These are phyloP conservation scores for Fusarium dlaminii DNA, from an alignment of 2,329 filamentous ascomycete species.

Conservation along the genomic window DNA sequence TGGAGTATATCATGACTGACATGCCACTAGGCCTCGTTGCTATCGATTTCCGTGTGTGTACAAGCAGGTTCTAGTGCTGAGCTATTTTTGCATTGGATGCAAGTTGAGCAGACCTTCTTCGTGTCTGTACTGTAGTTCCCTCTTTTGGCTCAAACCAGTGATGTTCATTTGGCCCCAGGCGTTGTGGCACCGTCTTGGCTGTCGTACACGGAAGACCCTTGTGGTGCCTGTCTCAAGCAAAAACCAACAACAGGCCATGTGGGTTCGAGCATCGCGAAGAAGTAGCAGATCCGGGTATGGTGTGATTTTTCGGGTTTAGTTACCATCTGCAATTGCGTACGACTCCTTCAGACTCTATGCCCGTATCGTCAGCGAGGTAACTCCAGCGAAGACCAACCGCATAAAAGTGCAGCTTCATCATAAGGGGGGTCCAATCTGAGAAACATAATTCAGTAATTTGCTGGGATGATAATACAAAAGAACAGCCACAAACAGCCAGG, in stretches of 20 bases:
- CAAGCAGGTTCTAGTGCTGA: conserved; percentile 29
- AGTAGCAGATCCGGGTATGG: conserved; percentile 35
- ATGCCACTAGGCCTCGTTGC: conserved; percentile 38
- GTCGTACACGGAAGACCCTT: conserved; percentile 34
- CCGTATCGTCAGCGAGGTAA: conserved; percentile 34
- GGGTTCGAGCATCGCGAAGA: conserved; percentile 33
- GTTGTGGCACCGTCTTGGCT: conserved; percentile 36
- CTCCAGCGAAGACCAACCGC: conserved; percentile 38
- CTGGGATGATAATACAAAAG: conserved; percentile 21
- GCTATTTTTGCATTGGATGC: conserved; percentile 40
- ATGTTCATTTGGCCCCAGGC: conserved; percentile 27
- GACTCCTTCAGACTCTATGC: conserved; percentile 11
- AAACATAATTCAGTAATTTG: conserved; percentile 29
- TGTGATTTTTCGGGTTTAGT: conserved; percentile 39
- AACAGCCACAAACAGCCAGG: conserved; percentile 29
- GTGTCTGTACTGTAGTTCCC: conserved; percentile 26
- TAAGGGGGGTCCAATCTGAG: conserved; percentile 38
- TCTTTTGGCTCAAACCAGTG: conserved; percentile 30
- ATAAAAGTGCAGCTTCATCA: conserved; percentile 30
- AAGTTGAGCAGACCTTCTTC: conserved; percentile 26
- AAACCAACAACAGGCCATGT: conserved; percentile 37
- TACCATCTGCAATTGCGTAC: conserved; percentile 28
- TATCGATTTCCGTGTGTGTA: conserved; percentile 33
- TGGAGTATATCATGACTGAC: conserved; percentile 39
- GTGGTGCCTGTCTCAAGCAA: conserved; percentile 23